A percentile compares a stretch with the other conserved stretches of the same genome.
Conservation (phyloP, 1,284 basidiomycete genomes). For the Salmacisia buchloeana region DNA sequence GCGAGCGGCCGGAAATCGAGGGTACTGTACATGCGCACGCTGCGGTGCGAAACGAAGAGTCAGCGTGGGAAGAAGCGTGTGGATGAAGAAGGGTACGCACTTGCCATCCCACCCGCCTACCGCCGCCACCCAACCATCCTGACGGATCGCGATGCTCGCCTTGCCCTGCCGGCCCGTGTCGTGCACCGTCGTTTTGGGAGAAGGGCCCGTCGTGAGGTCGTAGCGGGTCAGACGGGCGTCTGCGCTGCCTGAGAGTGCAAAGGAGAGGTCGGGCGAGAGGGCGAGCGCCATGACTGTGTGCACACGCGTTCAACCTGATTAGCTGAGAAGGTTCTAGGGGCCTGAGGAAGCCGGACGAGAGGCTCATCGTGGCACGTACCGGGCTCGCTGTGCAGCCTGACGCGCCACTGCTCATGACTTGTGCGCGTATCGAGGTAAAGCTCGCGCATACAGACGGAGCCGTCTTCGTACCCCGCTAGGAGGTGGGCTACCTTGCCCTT, state of each 20-base stretch:
- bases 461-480: conserved; percentile 73
- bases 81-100: conserved; percentile 12
- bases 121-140: conserved; percentile 11
- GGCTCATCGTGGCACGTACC: background rate
- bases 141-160: conserved; percentile 16
- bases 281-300: conserved; percentile 15
- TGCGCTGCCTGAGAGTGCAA: conserved; percentile 21
- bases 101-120: conserved; percentile 25
- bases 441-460: conserved; percentile 62
- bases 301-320: too few relatives aligned
- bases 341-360: background rate
- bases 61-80: background rate
- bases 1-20: conserved; percentile 32
- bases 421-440: background rate
- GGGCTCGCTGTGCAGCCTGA: background rate
- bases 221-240: conserved; percentile 24
- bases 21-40: conserved; percentile 24
- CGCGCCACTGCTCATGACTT: background rate
- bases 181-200: background rate
- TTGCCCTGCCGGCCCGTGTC: conserved; percentile 12
- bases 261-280: background rate
- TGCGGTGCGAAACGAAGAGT: background rate
- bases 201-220: background rate
- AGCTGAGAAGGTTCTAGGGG: too few relatives aligned
- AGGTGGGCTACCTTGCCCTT: conserved; percentile 49